Percentiles rank a stretch among this genome's conserved stretches.
These are phyloP conservation scores for Adansonia rubrostipa DNA, from an alignment of 441 rosid genomes.

Conservation along the genomic window DNA sequence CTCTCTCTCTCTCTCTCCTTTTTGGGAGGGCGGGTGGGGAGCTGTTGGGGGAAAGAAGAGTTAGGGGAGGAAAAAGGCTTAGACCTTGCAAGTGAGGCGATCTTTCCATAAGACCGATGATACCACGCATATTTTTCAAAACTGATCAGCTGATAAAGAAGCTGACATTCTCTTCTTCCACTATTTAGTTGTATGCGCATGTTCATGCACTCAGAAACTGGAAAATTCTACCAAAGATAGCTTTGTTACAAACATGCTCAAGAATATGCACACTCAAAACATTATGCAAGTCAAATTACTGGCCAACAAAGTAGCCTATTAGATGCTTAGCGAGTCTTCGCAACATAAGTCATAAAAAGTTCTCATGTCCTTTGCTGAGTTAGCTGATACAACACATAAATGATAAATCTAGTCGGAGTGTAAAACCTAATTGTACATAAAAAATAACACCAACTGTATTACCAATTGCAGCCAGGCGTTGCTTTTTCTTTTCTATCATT, in stretches of 20 bases:
- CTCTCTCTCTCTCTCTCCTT: too few relatives aligned
- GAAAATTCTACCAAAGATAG: not conserved
- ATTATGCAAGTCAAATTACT: not conserved
- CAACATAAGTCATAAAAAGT: not conserved
- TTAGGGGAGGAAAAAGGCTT: not conserved
- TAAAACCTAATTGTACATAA: not conserved
- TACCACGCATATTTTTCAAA: constrained; percentile 2
- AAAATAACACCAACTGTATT: too few relatives aligned
- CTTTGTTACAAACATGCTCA: not conserved
- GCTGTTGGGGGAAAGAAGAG: too few relatives aligned
- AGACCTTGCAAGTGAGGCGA: not conserved
- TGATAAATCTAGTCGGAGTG: not conserved
- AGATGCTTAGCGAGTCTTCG: constrained; percentile 2
- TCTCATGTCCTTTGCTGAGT: not conserved
- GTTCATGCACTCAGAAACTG: not conserved
- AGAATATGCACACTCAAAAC: not conserved
- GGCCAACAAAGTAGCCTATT: not conserved
- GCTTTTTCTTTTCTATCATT: constrained; percentile 92
- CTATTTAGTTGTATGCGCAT: not conserved
- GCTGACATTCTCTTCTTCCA: not conserved
- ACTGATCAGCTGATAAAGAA: not conserved
- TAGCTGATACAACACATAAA: not conserved
- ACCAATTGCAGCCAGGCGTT: constrained; percentile 98
- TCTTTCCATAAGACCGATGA: not conserved
- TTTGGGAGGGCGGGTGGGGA: too few relatives aligned